These are phyloP conservation scores for Hypoxylon subgilvum DNA, from an alignment of 495 filamentous ascomycete species.

Conservation along the genomic window DNA sequence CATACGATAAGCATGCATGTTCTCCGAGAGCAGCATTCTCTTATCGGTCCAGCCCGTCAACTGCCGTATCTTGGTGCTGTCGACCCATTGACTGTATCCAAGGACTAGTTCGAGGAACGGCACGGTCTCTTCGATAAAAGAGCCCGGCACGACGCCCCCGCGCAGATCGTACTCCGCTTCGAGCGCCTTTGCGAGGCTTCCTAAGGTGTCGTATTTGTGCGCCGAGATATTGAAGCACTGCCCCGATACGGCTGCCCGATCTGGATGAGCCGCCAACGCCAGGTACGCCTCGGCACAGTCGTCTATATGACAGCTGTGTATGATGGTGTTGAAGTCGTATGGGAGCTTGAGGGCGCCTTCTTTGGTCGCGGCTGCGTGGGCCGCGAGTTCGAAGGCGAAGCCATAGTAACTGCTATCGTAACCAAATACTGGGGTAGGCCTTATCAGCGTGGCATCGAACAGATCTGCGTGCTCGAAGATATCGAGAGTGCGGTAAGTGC, in stretches of 20 bases:
- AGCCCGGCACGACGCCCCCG: slow-evolving; percentile 22
- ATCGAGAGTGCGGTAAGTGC: slow-evolving; percentile 23
- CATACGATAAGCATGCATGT: slow-evolving; percentile 43
- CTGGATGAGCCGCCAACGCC: slow-evolving; percentile 41
- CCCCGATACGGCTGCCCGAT: slow-evolving; percentile 35
- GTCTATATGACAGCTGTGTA: slow-evolving; percentile 52
- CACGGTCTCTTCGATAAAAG: not conserved
- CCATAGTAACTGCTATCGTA: slow-evolving; percentile 50
- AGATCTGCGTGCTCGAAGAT: slow-evolving; percentile 40
- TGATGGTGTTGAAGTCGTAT: slow-evolving; percentile 42
- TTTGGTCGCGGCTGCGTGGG: slow-evolving; percentile 13
- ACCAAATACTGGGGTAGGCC: slow-evolving; percentile 50
- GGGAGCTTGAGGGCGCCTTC: slow-evolving; percentile 34
- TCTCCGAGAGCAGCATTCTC: slow-evolving; percentile 45
- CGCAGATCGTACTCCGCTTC: slow-evolving; percentile 45
- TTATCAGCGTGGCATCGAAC: slow-evolving; percentile 48
- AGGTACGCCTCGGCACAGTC: slow-evolving; percentile 55
- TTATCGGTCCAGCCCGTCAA: slow-evolving; percentile 50
- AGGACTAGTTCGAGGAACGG: slow-evolving; percentile 27
- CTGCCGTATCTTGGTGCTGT: slow-evolving; percentile 47
- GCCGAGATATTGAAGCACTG: slow-evolving; percentile 51
- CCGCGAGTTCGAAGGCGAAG: slow-evolving; percentile 38
- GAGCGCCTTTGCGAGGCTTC: slow-evolving; percentile 42
- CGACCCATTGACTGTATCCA: slow-evolving; percentile 50
- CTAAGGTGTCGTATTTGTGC: slow-evolving; percentile 47